These are phyloP conservation scores for Tolypocladium amazonense DNA, from an alignment of 2,329 filamentous ascomycete species.

Conservation along the genomic window DNA sequence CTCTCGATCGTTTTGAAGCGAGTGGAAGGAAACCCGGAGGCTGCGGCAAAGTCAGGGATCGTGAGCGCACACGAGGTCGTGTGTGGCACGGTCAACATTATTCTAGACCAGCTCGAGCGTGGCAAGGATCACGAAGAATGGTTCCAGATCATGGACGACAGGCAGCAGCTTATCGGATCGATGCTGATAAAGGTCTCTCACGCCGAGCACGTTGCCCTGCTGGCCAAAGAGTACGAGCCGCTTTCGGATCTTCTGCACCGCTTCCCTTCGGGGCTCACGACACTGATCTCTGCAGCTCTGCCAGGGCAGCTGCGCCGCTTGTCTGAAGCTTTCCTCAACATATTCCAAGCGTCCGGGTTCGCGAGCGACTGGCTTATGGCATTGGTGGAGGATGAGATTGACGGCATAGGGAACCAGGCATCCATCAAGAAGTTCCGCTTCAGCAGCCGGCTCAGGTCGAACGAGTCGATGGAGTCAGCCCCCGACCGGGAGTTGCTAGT, in stretches of 20 bases:
- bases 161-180: conserved; percentile 67
- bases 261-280: conserved; percentile 73
- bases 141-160: conserved; percentile 72
- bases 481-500: conserved; percentile 63
- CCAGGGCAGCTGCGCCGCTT: conserved; percentile 69
- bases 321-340: conserved; percentile 80
- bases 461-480: conserved; percentile 51
- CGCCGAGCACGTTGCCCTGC: conserved; percentile 82
- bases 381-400: conserved; percentile 92
- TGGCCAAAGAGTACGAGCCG: conserved; percentile 73
- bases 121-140: conserved; percentile 77
- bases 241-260: conserved; percentile 76
- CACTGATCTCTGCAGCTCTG: conserved; percentile 71
- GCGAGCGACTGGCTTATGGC: conserved; percentile 86
- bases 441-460: conserved; percentile 59
- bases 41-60: conserved; percentile 18
- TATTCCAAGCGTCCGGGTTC: conserved; percentile 84
- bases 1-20: conserved; percentile 65
- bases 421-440: conserved; percentile 65
- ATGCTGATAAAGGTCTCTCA: conserved; percentile 75
- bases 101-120: conserved; percentile 66
- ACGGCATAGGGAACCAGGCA: conserved; percentile 76
- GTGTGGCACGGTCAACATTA: conserved; percentile 70
- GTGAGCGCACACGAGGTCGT: conserved; percentile 34
- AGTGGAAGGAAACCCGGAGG: conserved; percentile 39